A percentile compares a stretch with the other conserved stretches of the same genome.
Conservation (phyloP, 352 stramenopile genomes). For the Thraustochytrium striatum region DNA sequence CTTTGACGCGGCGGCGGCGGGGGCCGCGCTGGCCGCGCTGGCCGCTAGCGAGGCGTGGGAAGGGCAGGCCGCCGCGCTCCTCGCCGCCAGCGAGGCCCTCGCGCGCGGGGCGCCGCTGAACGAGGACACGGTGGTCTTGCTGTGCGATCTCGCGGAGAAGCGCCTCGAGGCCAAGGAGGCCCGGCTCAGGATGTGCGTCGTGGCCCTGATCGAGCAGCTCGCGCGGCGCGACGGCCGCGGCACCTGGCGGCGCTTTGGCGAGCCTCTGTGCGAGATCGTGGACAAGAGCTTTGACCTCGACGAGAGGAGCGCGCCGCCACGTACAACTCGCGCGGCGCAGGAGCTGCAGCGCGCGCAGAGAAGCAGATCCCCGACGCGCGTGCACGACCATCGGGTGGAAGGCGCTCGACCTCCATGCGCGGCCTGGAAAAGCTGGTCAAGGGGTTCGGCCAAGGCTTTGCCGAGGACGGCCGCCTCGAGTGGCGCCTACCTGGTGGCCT, state of each 20-base stretch:
- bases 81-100: not conserved
- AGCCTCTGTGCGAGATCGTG: constrained; percentile 70
- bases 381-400: constrained; percentile 95
- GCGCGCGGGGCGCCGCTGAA: not conserved
- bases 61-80: constrained; percentile 8
- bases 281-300: constrained; percentile 62
- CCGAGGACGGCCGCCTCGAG: constrained; percentile 55
- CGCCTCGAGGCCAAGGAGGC: constrained; percentile 78
- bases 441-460: constrained; percentile 67
- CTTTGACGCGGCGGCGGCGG: not conserved
- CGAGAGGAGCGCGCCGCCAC: constrained; percentile 69
- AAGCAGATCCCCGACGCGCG: constrained; percentile 45
- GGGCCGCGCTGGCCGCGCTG: not conserved
- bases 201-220: constrained; percentile 65
- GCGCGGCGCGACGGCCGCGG: constrained; percentile 64
- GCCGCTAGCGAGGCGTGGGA: not conserved
- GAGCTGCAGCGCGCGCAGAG: constrained; percentile 60
- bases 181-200: constrained; percentile 71
- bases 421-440: constrained; percentile 76
- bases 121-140: not conserved
- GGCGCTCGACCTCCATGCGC: constrained; percentile 80
- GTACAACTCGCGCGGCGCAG: constrained; percentile 67
- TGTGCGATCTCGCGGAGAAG: constrained; percentile 33
- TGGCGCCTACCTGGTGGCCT: constrained; percentile 23
- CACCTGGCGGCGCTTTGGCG: constrained; percentile 64